phyloP scores from a whole-genome alignment of 73 alveolate genomes.

The Blepharisma stoltei region DNA sequence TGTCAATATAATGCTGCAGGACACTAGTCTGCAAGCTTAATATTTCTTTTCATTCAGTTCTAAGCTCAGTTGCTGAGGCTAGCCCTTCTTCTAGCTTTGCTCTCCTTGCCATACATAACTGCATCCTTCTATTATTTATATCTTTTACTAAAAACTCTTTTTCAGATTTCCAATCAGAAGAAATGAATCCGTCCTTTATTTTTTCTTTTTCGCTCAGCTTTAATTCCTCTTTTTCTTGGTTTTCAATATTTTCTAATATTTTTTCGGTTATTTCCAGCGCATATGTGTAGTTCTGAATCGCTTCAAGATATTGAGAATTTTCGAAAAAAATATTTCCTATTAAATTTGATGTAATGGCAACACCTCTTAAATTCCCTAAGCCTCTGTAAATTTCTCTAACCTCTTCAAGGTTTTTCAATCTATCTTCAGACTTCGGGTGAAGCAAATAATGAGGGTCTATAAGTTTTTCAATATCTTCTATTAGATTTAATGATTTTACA shows the following conservation, averaged over 20 bases:
- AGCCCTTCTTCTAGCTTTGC: not conserved
- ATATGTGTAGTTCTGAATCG: not conserved
- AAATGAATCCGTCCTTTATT: not conserved
- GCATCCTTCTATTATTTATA: not conserved
- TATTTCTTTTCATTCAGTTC: not conserved
- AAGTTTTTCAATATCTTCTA: not conserved
- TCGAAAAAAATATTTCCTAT: not conserved
- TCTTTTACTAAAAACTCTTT: not conserved
- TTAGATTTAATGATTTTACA: not conserved
- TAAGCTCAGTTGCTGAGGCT: not conserved
- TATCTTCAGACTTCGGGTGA: conserved; percentile 10
- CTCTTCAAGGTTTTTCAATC: not conserved
- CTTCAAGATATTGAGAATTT: not conserved
- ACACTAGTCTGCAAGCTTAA: not conserved
- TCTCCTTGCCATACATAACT: not conserved
- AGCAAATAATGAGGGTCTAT: not conserved
- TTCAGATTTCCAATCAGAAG: conserved; percentile 6
- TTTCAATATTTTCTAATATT: not conserved
- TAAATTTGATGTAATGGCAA: not conserved
- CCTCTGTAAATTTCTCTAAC: not conserved
- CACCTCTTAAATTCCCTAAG: not conserved
- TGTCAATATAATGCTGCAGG: not conserved
- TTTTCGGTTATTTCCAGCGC: not conserved
- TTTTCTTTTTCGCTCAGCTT: not conserved
- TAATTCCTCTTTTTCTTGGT: conserved; percentile 4